Evolutionary conservation across 805 yeast species (phyloP), one percentile per base, ranked within the genome.

Genomic region (Spathaspora passalidarum): DNA sequence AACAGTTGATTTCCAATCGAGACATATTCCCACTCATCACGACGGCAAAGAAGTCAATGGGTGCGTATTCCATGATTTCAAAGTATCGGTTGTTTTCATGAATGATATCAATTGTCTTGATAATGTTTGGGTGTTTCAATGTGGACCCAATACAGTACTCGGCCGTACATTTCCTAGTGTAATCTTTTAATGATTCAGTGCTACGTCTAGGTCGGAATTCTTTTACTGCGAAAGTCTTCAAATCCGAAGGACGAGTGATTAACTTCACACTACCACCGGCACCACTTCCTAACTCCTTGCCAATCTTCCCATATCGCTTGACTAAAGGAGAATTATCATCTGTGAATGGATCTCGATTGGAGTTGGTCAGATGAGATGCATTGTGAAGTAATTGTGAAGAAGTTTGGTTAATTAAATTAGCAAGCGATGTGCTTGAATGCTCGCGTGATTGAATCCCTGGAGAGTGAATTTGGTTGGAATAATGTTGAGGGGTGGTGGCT

Each of bases 1-100:
- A 91, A 65, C 97, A 91, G 62, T 83, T 82, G 32, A 88, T 78
- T 64, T 91, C 97, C 38, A 76, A 81, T 42, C 75, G 68, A 1
- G 84, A 66, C 97, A 91, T 91, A 57, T 87, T 86, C 55, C 89
- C 88, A 43, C 91, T 83, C 96, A 91, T 90, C 25, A 91, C 97
- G 47, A 91, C 87, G 9, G 97, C 97, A 66, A 91, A 91, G 53
- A 91, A 72, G 62, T 91, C 97, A 61, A 79, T 90, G 54, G 91
- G 96, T 63, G 96, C 90, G 64, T 88, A 91, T 60, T 91, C 97
- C 95, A 91, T 86, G 40, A 91, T 91, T 66, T 91, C 97, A 56
- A 86, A 81, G 48, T 89, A 85, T 46, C 92, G 75, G 51, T 88
- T 94, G 54, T 85, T 82, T 57, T 91, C 97, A 65, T 88, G 89